These are phyloP conservation scores for Echinosophora koreensis DNA, from an alignment of 306 rosid species.

Conservation along the genomic window DNA sequence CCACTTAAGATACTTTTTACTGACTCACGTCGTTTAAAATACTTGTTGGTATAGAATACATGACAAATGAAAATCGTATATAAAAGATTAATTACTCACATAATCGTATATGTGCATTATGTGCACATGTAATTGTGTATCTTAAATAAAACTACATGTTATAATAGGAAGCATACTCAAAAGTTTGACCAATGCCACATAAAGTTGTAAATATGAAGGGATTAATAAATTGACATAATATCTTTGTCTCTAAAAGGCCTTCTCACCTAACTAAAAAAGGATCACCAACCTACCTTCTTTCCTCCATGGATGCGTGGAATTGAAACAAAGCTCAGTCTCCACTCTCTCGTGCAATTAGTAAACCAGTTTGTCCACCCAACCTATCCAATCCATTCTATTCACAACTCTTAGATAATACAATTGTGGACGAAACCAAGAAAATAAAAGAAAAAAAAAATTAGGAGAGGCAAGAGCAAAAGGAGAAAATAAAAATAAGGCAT, in stretches of 20 bases:
- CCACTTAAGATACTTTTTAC: not conserved
- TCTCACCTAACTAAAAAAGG: conserved; percentile 56
- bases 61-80: not conserved
- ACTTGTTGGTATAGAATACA: not conserved
- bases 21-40: not conserved
- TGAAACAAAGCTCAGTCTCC: conserved; percentile 48
- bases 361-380: conserved; percentile 56
- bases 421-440: conserved; percentile 22
- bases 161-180: not conserved
- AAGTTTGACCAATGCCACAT: conserved; percentile 33
- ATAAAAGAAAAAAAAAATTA: not conserved
- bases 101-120: not conserved
- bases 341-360: conserved; percentile 36
- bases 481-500: conserved; percentile 28
- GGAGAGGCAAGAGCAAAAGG: not conserved
- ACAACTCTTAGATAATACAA: conserved; percentile 11
- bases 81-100: not conserved
- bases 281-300: conserved; percentile 51
- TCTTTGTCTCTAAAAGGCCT: conserved; percentile 44
- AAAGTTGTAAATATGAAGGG: conserved; percentile 36
- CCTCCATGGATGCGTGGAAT: conserved; percentile 50
- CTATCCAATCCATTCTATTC: conserved; percentile 48
- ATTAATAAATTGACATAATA: conserved; percentile 40
- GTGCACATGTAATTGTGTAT: too few species aligned
- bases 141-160: not conserved